Conservation (phyloP, 768 basidiomycete species). For the Collybia sp. region DNA sequence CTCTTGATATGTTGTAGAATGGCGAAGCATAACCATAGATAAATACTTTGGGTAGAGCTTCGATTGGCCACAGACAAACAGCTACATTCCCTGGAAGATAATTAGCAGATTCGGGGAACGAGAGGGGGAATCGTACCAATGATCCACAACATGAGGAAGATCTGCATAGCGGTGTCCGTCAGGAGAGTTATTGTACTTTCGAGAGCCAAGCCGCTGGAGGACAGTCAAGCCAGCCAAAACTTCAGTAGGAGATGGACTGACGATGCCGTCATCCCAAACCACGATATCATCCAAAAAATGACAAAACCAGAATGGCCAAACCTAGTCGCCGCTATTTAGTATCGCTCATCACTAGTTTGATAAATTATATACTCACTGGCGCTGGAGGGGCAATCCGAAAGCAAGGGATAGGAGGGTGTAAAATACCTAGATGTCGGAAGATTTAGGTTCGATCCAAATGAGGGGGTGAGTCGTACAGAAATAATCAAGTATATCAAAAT, state of each 20-base stretch:
- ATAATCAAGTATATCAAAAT: conserved; percentile 35
- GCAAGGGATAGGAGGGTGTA: conserved; percentile 44
- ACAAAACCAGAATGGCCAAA: conserved; percentile 41
- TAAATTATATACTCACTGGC: conserved; percentile 24
- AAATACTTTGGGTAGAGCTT: conserved; percentile 41
- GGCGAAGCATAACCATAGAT: conserved; percentile 53
- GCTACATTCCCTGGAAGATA: conserved; percentile 39
- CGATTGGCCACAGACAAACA: conserved; percentile 42
- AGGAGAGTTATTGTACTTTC: conserved; percentile 48
- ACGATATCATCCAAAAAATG: conserved; percentile 54
- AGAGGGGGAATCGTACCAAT: conserved; percentile 29
- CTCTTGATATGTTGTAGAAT: conserved; percentile 55
- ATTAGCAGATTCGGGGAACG: not conserved
- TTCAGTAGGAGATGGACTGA: conserved; percentile 11
- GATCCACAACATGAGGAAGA: conserved; percentile 51
- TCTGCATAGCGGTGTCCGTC: conserved; percentile 35
- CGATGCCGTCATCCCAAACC: conserved; percentile 42
- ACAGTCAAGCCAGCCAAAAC: too few species aligned
- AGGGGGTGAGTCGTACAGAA: conserved; percentile 19
- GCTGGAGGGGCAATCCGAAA: conserved; percentile 44
- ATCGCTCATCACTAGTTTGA: not conserved
- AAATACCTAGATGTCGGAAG: conserved; percentile 24
- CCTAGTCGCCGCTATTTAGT: conserved; percentile 6
- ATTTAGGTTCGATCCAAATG: not conserved
- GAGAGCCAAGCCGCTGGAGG: conserved; percentile 39